phyloP scores from a whole-genome alignment of 345 rosid species.

The Arabidopsis suecica region DNA sequence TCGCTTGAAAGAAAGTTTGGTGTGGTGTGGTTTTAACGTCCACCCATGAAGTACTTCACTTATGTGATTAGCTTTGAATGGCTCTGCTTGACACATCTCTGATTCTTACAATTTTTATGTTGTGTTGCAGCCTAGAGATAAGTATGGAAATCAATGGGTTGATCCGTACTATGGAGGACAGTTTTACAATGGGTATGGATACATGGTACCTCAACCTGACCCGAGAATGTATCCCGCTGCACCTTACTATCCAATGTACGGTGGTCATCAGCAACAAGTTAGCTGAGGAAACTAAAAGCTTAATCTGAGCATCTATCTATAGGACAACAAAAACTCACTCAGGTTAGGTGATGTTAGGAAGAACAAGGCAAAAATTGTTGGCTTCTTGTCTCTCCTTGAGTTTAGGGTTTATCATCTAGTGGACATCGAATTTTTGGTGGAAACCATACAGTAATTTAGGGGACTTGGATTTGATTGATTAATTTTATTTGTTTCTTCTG shows the following conservation, averaged over 20 bases:
- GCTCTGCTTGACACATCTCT: neutral
- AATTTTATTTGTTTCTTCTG: conserved; percentile 30
- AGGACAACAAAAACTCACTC: conserved; percentile 37
- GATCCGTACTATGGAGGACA: conserved; percentile 85
- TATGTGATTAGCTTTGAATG: neutral
- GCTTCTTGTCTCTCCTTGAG: conserved; percentile 28
- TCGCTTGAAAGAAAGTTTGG: neutral
- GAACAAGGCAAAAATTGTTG: conserved; percentile 19
- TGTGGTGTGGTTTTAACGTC: neutral
- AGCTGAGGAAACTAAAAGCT: conserved; percentile 57
- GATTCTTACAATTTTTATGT: neutral
- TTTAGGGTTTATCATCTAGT: conserved; percentile 39
- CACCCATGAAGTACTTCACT: neutral
- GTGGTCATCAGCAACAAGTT: conserved; percentile 91
- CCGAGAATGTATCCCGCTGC: conserved; percentile 74
- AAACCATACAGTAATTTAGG: conserved; percentile 27
- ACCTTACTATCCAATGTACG: conserved; percentile 78
- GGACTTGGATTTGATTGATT: conserved; percentile 41
- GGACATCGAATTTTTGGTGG: conserved; percentile 37
- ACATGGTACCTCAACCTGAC: conserved; percentile 72
- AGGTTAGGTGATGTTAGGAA: conserved; percentile 35
- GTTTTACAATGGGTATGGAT: conserved; percentile 83
- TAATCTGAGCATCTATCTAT: conserved; percentile 28
- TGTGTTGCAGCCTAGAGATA: conserved; percentile 64
- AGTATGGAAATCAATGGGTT: conserved; percentile 80